A percentile compares a stretch with the other conserved stretches of the same genome.
Evolutionary conservation across 495 filamentous ascomycete genomes (phyloP).

Genomic region (Thozetella sp.): DNA sequence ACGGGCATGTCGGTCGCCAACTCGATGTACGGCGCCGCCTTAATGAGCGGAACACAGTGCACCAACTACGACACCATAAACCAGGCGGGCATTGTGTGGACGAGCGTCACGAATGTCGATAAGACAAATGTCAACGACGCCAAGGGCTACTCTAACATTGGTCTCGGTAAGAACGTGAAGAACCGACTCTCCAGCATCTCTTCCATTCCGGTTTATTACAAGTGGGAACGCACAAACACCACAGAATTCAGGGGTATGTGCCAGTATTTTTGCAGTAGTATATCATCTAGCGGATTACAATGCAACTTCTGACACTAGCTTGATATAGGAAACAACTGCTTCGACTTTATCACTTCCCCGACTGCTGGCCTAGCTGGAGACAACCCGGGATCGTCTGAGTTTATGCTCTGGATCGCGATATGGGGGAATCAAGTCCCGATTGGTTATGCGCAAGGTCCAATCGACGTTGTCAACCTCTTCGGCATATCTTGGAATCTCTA

Average conservation of each 20-base stretch:
- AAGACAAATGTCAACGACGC: slow-evolving; percentile 26
- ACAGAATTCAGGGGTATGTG: slow-evolving; percentile 34
- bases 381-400: slow-evolving; percentile 26
- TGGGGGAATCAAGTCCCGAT: slow-evolving; percentile 39
- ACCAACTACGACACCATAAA: slow-evolving; percentile 31
- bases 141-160: slow-evolving; percentile 41
- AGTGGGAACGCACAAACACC: slow-evolving; percentile 32
- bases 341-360: slow-evolving; percentile 39
- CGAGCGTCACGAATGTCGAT: slow-evolving; percentile 26
- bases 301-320: background rate
- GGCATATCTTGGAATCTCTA: slow-evolving; percentile 38
- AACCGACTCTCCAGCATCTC: slow-evolving; percentile 30
- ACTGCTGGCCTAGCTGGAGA: slow-evolving; percentile 30
- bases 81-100: slow-evolving; percentile 25
- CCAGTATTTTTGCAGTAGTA: no score
- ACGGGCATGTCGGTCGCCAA: slow-evolving; percentile 40
- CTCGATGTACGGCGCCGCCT: slow-evolving; percentile 35
- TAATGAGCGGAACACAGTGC: slow-evolving; percentile 28
- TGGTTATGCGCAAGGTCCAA: slow-evolving; percentile 27
- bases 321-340: slow-evolving; percentile 28
- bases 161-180: slow-evolving; percentile 34
- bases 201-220: slow-evolving; percentile 32
- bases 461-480: slow-evolving; percentile 31
- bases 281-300: background rate
- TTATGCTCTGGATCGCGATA: slow-evolving; percentile 42